Evolutionary conservation across 768 basidiomycete genomes (phyloP), one percentile per base, ranked within the genome.

Genomic region (Naematelia encephala): DNA sequence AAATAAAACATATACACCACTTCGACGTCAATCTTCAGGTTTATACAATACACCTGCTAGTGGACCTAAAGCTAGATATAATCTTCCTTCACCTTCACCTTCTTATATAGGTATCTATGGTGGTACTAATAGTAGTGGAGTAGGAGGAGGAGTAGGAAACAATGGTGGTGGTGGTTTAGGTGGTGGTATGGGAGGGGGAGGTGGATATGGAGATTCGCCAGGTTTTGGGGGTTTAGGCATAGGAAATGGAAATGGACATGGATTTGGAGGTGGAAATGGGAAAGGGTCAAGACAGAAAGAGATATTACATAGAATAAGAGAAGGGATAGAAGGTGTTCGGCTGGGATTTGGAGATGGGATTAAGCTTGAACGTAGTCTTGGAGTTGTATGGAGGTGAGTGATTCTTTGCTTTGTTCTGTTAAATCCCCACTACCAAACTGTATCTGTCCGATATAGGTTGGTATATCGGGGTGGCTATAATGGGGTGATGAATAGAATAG

Each of bases 341-440:
- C 48, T 51, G n/a, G 76, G 76, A 5, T 43, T 73, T 27, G 62
- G 46, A 19, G 76, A 77, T 63, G 72, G 71, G 1, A 21, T 61
- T 21, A 60, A 64, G 50, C 54, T 75, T 13, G 60, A 68, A 16
- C 63, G 64, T 58, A 74, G 72, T 30, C 68, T 56, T 58, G 63
- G 64, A 25, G 47, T 77, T 21, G 69, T 74, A 10, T 71, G 62
- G 63, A 66, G 68, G 76, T 75, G 51, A 60, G 76, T 69, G 22
- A 21, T 21, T 12, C 25, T 19, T 30, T n/a, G 16, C 51, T 25
- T 28, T 14, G 16, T 0, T 48, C 11, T 4, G 2, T 16, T 8
- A 8, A 39, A 8, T 39, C 34, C 34, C 16, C 34, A 8, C 34
- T 39, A 8, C n/a, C n/a, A n/a, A n/a, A n/a, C n/a, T n/a, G n/a